Evolutionary conservation across 345 rosid species (phyloP).

Genomic region (Chamaenerion angustifolium): DNA sequence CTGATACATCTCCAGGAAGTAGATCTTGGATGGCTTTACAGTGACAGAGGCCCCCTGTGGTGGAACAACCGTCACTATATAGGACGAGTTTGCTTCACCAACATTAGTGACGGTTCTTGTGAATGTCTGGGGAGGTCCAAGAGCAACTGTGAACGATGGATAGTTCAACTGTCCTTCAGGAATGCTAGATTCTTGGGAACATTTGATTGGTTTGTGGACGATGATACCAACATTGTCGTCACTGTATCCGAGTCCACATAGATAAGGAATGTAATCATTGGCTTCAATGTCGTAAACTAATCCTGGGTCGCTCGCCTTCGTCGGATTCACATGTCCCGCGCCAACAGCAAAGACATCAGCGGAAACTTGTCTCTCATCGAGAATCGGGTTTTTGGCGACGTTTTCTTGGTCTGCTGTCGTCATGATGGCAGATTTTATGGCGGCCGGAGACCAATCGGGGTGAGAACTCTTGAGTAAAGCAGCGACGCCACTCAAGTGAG

Average conservation of each 20-base stretch:
- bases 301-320: constrained; percentile 30
- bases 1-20: too few relatives aligned
- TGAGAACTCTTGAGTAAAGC: constrained; percentile 29
- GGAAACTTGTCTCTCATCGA: constrained; percentile 20
- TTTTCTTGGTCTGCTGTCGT: constrained; percentile 25
- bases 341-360: constrained; percentile 29
- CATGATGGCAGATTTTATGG: constrained; percentile 36
- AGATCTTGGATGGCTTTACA: constrained; percentile 16
- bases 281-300: constrained; percentile 31
- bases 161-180: constrained; percentile 24
- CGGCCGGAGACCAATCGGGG: constrained; percentile 40
- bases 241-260: constrained; percentile 24
- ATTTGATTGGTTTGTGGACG: constrained; percentile 8
- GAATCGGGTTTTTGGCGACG: constrained; percentile 18
- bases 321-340: constrained; percentile 44
- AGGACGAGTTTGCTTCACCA: constrained; percentile 19
- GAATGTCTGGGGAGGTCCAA: constrained; percentile 26
- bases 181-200: constrained; percentile 8
- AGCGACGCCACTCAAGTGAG: constrained; percentile 36
- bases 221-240: constrained; percentile 11
- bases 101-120: constrained; percentile 35
- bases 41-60: constrained; percentile 20
- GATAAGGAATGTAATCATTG: constrained; percentile 26
- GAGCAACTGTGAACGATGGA: constrained; percentile 29
- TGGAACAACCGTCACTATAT: constrained; percentile 11